Evolutionary conservation across 2,329 filamentous ascomycete species (phyloP).

Genomic region (Alternaria dauci): DNA sequence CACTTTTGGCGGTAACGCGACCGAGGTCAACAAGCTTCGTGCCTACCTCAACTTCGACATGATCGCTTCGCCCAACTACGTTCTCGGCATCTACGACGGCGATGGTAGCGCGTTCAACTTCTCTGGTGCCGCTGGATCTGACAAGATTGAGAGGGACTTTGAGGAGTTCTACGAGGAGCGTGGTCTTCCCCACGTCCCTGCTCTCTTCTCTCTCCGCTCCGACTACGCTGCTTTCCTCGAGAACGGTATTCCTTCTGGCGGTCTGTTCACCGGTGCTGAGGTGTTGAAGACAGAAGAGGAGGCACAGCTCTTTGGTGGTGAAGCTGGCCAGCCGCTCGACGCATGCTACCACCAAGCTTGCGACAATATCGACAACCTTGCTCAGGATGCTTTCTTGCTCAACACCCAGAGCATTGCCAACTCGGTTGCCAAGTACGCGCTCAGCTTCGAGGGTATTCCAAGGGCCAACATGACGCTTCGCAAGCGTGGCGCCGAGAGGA

Average conservation of each 20-base stretch:
- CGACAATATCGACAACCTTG: slow-evolving; percentile 50
- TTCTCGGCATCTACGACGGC: slow-evolving; percentile 52
- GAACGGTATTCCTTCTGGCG: slow-evolving; percentile 52
- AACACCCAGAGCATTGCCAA: slow-evolving; percentile 53
- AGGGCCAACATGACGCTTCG: slow-evolving; percentile 35
- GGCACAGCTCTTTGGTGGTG: slow-evolving; percentile 48
- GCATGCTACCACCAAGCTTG: slow-evolving; percentile 51
- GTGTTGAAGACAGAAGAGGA: slow-evolving; percentile 51
- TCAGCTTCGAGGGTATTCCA: slow-evolving; percentile 49
- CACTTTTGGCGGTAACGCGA: slow-evolving; percentile 36
- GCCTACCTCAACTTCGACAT: slow-evolving; percentile 57
- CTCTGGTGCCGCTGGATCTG: slow-evolving; percentile 47
- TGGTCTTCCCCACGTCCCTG: slow-evolving; percentile 43
- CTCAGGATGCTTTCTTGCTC: slow-evolving; percentile 48
- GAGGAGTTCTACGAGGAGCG: slow-evolving; percentile 48
- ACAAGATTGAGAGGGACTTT: slow-evolving; percentile 48
- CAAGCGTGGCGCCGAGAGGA: slow-evolving; percentile 42
- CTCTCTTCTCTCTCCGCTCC: slow-evolving; percentile 50
- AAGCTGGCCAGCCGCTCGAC: slow-evolving; percentile 50
- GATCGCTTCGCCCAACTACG: slow-evolving; percentile 53
- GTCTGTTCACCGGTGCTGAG: slow-evolving; percentile 54
- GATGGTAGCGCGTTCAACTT: slow-evolving; percentile 51
- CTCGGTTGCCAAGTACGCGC: slow-evolving; percentile 49
- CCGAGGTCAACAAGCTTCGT: slow-evolving; percentile 49
- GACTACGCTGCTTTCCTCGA: slow-evolving; percentile 55